Conservation (phyloP, 75 land plant genomes). For the Selaginella moellendorffii region DNA sequence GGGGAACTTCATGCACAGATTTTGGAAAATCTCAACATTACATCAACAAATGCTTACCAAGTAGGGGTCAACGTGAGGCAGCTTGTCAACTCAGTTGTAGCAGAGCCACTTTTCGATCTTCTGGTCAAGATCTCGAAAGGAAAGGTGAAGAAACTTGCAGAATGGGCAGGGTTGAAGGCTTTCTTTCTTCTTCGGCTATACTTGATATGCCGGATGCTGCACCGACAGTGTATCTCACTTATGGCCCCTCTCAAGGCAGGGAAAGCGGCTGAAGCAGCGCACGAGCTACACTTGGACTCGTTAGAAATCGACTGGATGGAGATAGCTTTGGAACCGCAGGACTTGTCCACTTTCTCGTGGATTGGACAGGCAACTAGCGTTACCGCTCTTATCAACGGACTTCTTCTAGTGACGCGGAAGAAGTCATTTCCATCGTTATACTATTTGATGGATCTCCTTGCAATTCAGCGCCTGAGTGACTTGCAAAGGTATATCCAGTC, state of each 20-base stretch:
- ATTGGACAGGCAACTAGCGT: constrained; percentile 1
- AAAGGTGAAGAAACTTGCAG: too few relatives aligned
- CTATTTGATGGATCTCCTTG: background rate
- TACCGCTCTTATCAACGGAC: background rate
- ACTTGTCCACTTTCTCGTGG: constrained; percentile 50
- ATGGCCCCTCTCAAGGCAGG: constrained; percentile 55
- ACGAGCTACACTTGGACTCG: constrained; percentile 22
- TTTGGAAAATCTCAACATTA: constrained; percentile 47
- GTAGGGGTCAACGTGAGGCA: constrained; percentile 38
- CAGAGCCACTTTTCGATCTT: constrained; percentile 27
- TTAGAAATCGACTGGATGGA: constrained; percentile 37
- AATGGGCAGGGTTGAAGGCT: background rate
- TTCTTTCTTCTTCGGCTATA: constrained; percentile 48
- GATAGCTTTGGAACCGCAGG: constrained; percentile 11
- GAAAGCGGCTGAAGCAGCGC: constrained; percentile 35
- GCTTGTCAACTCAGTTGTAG: constrained; percentile 24
- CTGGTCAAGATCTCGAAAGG: constrained; percentile 16
- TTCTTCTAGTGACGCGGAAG: background rate
- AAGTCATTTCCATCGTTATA: background rate
- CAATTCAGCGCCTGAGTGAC: background rate
- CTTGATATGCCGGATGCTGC: constrained; percentile 41
- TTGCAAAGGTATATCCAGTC: background rate
- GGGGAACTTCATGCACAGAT: constrained; percentile 45
- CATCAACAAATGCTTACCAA: constrained; percentile 38
- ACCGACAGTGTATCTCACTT: constrained; percentile 45